Evolutionary conservation across 352 stramenopile species (phyloP), one percentile per base, ranked within the genome.

Genomic region (Phytopythium cucurbitacearum): DNA sequence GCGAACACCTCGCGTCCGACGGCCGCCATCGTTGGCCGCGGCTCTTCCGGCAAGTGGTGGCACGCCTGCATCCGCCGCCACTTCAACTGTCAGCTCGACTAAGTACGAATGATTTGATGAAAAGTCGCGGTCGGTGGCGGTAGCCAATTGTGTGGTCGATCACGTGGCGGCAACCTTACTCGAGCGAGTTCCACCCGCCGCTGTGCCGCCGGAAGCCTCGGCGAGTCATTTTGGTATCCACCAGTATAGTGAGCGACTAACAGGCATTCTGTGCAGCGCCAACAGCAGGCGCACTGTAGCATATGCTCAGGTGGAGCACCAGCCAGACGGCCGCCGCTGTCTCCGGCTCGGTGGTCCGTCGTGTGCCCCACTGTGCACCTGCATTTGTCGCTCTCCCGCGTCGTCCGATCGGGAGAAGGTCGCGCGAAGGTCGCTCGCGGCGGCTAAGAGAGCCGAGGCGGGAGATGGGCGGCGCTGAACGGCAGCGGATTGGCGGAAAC

Each of bases 1-100:
- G 74, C 76, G 51, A 80, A 80, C 10, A 80, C 70, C 51, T 76
- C 70, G 9, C 64, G 67, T 5, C 67, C 21, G 21, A 28, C 59
- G 16, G 32, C 40, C 39, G 43, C 49, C 41, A 35, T 36, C 16
- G 5, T 15, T 1, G 16, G 28, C 13, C n/a, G 40, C 40, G 40
- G n/a, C 21, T 44, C 40, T 12, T 41, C 12, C 38, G 8, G 38
- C 12, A 9, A 41, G 8, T 13, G 12, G 40, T 15, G 40, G n/a
- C 40, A 5, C 40, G 11, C 8, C 5, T 44, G 40, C 40, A 44
- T 15, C 40, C 40, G 40, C 40, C 40, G 5, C 7, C 12, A 44
- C 40, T 45, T 45, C 15, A 47, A 47, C 15, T 34, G 16, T 21
- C 41, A 5, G 4, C 12, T 5, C 40, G 13, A 3, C 5, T 33